Evolutionary conservation across 257 asterid species (phyloP), one percentile per base, ranked within the genome.

Genomic region (Orobanche coerulescens): DNA sequence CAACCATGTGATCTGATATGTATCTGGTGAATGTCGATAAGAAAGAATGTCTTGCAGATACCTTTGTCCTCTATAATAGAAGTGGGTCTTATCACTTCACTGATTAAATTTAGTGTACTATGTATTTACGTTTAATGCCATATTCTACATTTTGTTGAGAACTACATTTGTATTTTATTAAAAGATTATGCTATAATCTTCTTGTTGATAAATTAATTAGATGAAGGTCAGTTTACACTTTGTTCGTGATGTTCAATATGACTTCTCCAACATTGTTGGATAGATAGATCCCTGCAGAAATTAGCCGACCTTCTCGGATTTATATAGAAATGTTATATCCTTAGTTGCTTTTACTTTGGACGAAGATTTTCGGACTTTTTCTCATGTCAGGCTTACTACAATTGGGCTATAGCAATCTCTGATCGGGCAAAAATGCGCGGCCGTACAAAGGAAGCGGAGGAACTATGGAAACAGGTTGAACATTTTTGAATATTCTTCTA

Each of bases 361-460:
- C 50, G 64, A 67, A n/a, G 16, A 52, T 25, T 10, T 40, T 51
- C 42, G 26, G 18, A 34, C 37, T 9, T 61, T 54, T 53, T 33
- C 44, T 48, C 54, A 44, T 71, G 5, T 64, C 79, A 93, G 99
- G 99, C 99, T 46, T 93, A 81, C 68, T 93, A 93, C 69, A 93
- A 93, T 54, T 93, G 97, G 96, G 97, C 99, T 51, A 93, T 93
- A 61, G 99, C 99, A 75, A 89, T 93, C 75, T 93, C 99, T 46
- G 99, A 93, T 75, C 81, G 97, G 55, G 99, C 99, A 3, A 93
- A 93, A 78, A 89, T 90, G 82, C 88, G 99, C 40, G 99, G 99
- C 60, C 97, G 97, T 73, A 93, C 99, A 67, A 93, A 87, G 79
- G 99, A 93, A 79, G 99, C 97, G 40, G 99, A 93, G 81, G 99